These are phyloP conservation scores for Myxozyma geophila DNA, from an alignment of 805 yeast genomes.

Conservation along the genomic window DNA sequence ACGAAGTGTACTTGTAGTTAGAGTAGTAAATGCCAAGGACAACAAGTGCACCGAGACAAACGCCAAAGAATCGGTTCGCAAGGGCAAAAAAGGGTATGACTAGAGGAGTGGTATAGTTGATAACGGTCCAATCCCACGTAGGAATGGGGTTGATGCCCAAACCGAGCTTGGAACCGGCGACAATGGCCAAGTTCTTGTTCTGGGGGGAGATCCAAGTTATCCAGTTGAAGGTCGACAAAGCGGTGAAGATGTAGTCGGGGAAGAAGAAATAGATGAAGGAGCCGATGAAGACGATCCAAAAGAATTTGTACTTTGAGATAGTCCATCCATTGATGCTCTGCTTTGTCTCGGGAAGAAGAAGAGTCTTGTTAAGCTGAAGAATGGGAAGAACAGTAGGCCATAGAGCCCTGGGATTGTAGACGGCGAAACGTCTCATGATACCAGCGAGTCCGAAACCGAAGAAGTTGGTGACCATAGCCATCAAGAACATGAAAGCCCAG, in stretches of 20 bases:
- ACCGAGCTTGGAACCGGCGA: slow-evolving; percentile 68
- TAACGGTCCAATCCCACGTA: slow-evolving; percentile 59
- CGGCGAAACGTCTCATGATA: slow-evolving; percentile 59
- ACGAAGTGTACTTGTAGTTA: slow-evolving; percentile 26
- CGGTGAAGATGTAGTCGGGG: slow-evolving; percentile 64
- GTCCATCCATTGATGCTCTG: slow-evolving; percentile 57
- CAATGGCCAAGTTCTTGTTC: slow-evolving; percentile 61
- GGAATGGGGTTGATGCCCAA: slow-evolving; percentile 68
- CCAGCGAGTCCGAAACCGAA: slow-evolving; percentile 75
- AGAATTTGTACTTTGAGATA: slow-evolving; percentile 57
- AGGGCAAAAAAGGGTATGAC: slow-evolving; percentile 24
- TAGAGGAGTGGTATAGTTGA: slow-evolving; percentile 25
- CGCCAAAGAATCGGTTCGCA: slow-evolving; percentile 22
- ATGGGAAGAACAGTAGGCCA: slow-evolving; percentile 74
- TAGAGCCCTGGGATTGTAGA: slow-evolving; percentile 61
- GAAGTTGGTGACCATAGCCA: slow-evolving; percentile 52
- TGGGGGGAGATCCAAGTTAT: slow-evolving; percentile 66
- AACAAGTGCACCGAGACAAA: slow-evolving; percentile 14
- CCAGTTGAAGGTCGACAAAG: slow-evolving; percentile 61
- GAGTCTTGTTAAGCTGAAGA: slow-evolving; percentile 55
- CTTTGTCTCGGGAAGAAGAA: slow-evolving; percentile 40
- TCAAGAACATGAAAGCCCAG: slow-evolving; percentile 22
- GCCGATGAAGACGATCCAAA: slow-evolving; percentile 48
- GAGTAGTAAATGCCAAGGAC: slow-evolving; percentile 18
- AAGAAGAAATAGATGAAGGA: slow-evolving; percentile 60